A percentile compares a stretch with the other conserved stretches of the same genome.
phyloP scores from a whole-genome alignment of 129 eudicot genomes.

The Dittrichia graveolens region DNA sequence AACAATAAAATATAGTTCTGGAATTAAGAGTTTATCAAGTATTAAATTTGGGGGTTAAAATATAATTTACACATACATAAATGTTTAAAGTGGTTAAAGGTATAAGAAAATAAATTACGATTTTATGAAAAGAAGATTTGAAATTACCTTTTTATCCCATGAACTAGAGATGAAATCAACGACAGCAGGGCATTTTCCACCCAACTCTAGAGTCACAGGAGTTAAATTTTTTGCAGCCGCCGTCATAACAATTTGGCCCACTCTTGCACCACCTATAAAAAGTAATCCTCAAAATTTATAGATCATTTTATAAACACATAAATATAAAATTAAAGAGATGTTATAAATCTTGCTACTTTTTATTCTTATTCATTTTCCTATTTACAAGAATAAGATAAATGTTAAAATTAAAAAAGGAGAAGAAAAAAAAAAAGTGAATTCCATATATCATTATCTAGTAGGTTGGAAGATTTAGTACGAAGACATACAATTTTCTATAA shows the following conservation, averaged over 20 bases:
- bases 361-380: neutral
- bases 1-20: too few species aligned
- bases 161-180: constrained; percentile 67
- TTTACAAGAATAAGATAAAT: neutral
- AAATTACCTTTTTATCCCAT: constrained; percentile 53
- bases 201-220: constrained; percentile 81
- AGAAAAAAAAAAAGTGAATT: too few species aligned
- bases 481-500: too few species aligned
- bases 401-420: too few species aligned
- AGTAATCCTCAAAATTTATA: neutral
- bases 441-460: too few species aligned
- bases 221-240: constrained; percentile 83
- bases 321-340: too few species aligned
- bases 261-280: constrained; percentile 58
- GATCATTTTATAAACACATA: neutral
- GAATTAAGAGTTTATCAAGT: too few species aligned
- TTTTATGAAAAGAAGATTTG: neutral
- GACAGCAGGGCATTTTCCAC: constrained; percentile 88
- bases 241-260: constrained; percentile 63
- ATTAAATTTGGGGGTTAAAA: too few species aligned
- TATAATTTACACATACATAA: too few species aligned
- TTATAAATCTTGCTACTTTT: neutral
- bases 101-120: too few species aligned
- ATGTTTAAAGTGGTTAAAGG: too few species aligned
- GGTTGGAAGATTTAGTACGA: too few species aligned